Evolutionary conservation across 2,329 filamentous ascomycete species (phyloP).

Genomic region (Aureobasidium sp.): DNA sequence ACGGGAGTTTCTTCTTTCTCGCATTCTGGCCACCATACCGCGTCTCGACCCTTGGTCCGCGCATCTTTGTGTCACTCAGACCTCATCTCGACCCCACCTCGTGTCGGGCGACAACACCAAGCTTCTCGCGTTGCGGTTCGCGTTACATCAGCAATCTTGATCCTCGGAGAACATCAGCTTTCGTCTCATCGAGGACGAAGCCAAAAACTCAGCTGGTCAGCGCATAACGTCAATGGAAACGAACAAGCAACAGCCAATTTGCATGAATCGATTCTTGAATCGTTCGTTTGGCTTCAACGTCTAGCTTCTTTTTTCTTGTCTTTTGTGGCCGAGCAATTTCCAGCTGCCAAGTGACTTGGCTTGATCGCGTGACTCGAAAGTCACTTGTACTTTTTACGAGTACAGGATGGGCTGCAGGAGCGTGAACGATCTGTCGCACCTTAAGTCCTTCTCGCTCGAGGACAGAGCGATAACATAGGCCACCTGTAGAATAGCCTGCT

Average conservation of each 20-base stretch:
- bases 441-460: background rate
- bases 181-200: background rate
- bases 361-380: background rate
- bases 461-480: background rate
- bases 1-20: background rate
- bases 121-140: background rate
- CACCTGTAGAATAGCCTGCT: background rate
- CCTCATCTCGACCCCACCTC: background rate
- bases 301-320: background rate
- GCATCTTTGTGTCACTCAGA: background rate
- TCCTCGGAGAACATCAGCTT: background rate
- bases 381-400: background rate
- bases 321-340: background rate
- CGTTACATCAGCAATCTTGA: background rate
- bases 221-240: background rate
- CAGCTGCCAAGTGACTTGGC: constrained; percentile 2
- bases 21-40: background rate
- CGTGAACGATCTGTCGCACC: background rate
- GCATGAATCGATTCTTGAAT: background rate
- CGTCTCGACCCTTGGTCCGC: background rate
- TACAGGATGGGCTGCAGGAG: background rate
- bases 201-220: background rate
- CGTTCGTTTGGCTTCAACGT: background rate
- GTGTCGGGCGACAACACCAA: background rate
- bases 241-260: constrained; percentile 1